Evolutionary conservation across 495 filamentous ascomycete genomes (phyloP), one percentile per base, ranked within the genome.

Genomic region (Cercophora scortea): DNA sequence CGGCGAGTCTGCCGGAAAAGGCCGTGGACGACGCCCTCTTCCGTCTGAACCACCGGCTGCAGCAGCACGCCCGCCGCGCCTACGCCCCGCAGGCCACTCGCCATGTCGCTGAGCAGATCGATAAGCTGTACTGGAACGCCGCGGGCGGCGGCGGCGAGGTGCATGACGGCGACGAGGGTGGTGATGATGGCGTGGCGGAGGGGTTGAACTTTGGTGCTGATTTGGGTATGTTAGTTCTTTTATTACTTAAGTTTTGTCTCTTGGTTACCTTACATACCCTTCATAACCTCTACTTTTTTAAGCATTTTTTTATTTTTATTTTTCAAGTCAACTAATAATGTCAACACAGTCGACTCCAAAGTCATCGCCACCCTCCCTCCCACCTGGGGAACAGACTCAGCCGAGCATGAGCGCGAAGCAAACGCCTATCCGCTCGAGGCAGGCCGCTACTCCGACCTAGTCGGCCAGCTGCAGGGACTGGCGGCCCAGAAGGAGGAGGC

Each of bases 101-200:
- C 36, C 86, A 90, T 69, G 79, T 94, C 40, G 89, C 87, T 18
- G 85, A 90, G 66, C 88, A 94, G 72, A 83, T 94, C 42, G 82
- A 90, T 58, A 71, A 68, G 47, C 67, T 91, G 47, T 93, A 92
- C 61, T 83, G 82, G 61, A 76, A 78, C 39, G 69, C 65, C 2
- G 73, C 76, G 25, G 71, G 67, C 43, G 65, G 56, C 48, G 67
- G 47, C 33, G 73, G 53, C 17, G 70, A 61, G 1, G 69, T 63
- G 0, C 2, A 4, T 6, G 3, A 2, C 8, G 17, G 3, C 2
- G 72, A 71, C 15, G 73, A 66, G 44, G 76, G 65, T 7, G 65
- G 70, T 4, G 75, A 77, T 44, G 64, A 73, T 19, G 78, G 72
- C 6, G 73, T 53, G 6, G 62, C 71, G 45, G 45, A 9, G 19